Conservation (phyloP, 352 stramenopile species). For the Pelagophyceae sp. region DNA sequence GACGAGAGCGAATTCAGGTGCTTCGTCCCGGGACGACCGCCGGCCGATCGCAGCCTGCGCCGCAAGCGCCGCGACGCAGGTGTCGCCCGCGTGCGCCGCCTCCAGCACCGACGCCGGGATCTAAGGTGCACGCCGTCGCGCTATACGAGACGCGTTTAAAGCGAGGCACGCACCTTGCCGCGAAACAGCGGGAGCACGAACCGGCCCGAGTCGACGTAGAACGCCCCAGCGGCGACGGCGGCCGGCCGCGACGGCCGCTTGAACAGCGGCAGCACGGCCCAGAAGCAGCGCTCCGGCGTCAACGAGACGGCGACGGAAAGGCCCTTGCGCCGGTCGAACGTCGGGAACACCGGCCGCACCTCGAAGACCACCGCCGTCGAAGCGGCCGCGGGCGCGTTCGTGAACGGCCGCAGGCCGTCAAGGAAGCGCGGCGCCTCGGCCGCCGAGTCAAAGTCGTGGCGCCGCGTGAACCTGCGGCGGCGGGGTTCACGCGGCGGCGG, state of each 20-base stretch:
- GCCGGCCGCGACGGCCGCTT: background rate
- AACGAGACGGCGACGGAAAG: background rate
- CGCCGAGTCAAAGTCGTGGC: background rate
- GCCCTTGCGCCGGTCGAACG: no score
- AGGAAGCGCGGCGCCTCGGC: background rate
- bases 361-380: background rate
- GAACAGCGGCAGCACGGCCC: background rate
- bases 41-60: background rate
- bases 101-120: background rate
- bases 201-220: slow-evolving; percentile 2
- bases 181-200: slow-evolving; percentile 3
- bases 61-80: background rate
- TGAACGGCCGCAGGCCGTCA: background rate
- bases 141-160: no score
- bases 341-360: no score
- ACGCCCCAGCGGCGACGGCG: background rate
- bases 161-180: background rate
- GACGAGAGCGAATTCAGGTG: background rate
- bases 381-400: background rate
- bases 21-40: background rate
- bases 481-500: background rate
- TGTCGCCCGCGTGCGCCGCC: background rate
- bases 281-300: background rate
- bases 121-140: no score
- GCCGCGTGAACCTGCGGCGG: background rate